Conservation (phyloP, 2,329 filamentous ascomycete genomes). For the Claviceps sp. region DNA sequence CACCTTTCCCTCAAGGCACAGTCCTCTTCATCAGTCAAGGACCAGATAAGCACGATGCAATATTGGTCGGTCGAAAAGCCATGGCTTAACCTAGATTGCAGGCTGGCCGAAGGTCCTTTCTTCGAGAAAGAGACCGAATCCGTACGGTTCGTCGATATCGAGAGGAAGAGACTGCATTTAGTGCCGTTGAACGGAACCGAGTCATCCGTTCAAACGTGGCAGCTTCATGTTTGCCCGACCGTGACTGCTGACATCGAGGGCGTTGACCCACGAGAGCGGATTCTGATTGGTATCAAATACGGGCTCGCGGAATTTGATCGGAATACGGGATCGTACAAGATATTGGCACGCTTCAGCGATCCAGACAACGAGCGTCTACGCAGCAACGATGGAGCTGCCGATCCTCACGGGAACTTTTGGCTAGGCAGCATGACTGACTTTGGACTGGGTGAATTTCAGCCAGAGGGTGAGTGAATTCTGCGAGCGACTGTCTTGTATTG, state of each 20-base stretch:
- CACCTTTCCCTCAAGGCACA: neutral
- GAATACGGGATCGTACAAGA: conserved; percentile 37
- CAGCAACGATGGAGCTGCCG: conserved; percentile 73
- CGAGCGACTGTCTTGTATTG: too few species aligned
- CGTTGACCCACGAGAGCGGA: conserved; percentile 44
- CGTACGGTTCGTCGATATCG: conserved; percentile 74
- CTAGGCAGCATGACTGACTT: conserved; percentile 77
- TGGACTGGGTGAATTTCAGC: conserved; percentile 39
- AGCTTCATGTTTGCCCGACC: conserved; percentile 41
- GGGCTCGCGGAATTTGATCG: conserved; percentile 70
- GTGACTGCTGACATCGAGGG: conserved; percentile 72
- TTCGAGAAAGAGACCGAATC: conserved; percentile 52
- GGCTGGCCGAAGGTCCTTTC: conserved; percentile 61
- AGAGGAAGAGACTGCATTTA: conserved; percentile 58
- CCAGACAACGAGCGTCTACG: conserved; percentile 39
- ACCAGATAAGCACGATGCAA: neutral
- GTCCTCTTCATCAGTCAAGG: neutral
- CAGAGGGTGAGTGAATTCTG: conserved; percentile 34
- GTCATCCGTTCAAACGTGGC: conserved; percentile 45
- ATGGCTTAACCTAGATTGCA: conserved; percentile 48
- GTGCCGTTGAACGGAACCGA: conserved; percentile 53
- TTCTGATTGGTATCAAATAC: conserved; percentile 68
- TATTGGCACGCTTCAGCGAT: conserved; percentile 35
- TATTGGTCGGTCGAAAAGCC: conserved; percentile 38
- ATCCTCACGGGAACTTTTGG: conserved; percentile 73